Evolutionary conservation across 2,329 filamentous ascomycete species (phyloP), one percentile per base, ranked within the genome.

Genomic region (Diplocarpon rosae): DNA sequence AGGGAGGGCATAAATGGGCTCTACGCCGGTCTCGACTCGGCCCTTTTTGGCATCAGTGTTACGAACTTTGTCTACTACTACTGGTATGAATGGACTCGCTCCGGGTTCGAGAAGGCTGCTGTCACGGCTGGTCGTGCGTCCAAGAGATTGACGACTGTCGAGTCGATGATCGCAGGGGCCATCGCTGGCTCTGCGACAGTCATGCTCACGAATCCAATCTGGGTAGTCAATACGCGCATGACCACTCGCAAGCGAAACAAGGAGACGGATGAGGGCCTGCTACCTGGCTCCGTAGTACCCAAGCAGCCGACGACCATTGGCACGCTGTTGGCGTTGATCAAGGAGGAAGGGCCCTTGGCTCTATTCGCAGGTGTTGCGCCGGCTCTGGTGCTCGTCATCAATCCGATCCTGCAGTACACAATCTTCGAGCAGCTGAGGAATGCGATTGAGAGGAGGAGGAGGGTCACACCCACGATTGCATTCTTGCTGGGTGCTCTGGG

Each of bases 61-160:
- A 98, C 92, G 58, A 98, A 98, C 72, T 98, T 98, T 63, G 90
- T 98, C 38, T 98, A 98, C 74, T 98, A 98, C 70, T 98, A 96
- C 73, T 98, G 86, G 90, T 98, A 96, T 67, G 92, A 98, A 70
- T 98, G 87, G 85, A 92, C 88, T 51, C 81, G 89, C 47, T 75
- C 83, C 40, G 83, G 83, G 62, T 95, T 96, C 69, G 87, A 86
- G 63, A 72, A 74, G 52, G 85, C 87, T 9, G 87, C 88, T 37
- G 64, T 73, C 46, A 80, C 78, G 58, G 72, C 84, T 43, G 85
- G 84, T 29, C 80, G 86, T 52, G 75, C 80, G 46, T 80, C 76
- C 50, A 83, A 78, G 67, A 89, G 88, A 63, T 81, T 98, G 63
- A 92, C 86, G 14, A 94, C 92, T 0, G 65, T 90, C 55, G 90